Percentiles rank a stretch among this genome's conserved stretches.
Conservation (phyloP, 768 basidiomycete genomes). For the Hygrophoropsis aurantiaca region DNA sequence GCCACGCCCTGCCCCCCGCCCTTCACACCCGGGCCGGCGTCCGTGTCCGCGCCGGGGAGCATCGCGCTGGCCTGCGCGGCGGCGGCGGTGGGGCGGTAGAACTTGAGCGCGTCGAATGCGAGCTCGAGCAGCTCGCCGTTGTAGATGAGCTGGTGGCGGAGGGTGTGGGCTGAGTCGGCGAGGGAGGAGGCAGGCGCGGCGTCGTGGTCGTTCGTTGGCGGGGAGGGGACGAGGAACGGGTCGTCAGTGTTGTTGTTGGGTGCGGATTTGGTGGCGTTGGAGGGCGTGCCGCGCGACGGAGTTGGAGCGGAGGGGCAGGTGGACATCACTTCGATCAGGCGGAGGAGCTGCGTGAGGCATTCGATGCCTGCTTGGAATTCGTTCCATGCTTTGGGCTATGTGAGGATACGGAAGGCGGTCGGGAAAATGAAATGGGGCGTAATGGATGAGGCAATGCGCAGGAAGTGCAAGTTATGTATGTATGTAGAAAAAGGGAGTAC, state of each 20-base stretch:
- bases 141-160: constrained; percentile 92
- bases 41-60: too few relatives aligned
- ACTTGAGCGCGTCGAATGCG: constrained; percentile 70
- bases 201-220: too few relatives aligned
- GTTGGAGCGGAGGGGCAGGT: too few relatives aligned
- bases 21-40: too few relatives aligned
- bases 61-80: too few relatives aligned
- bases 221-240: too few relatives aligned
- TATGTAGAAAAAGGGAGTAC: neutral
- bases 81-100: too few relatives aligned
- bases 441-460: too few relatives aligned
- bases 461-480: neutral
- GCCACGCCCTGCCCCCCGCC: constrained; percentile 74
- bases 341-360: constrained; percentile 88
- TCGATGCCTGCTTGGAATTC: constrained; percentile 94
- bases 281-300: too few relatives aligned
- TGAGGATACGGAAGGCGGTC: constrained; percentile 8
- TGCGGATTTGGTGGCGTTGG: constrained; percentile 1
- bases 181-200: constrained; percentile 41
- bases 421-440: constrained; percentile 6
- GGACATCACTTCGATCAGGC: constrained; percentile 85
- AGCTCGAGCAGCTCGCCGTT: constrained; percentile 94
- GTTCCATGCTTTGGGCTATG: constrained; percentile 89
- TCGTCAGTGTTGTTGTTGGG: constrained; percentile 10
- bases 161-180: constrained; percentile 72